A percentile compares a stretch with the other conserved stretches of the same genome.
These are phyloP conservation scores for Fusarium camptoceras DNA, from an alignment of 2,329 filamentous ascomycete genomes.

Conservation along the genomic window DNA sequence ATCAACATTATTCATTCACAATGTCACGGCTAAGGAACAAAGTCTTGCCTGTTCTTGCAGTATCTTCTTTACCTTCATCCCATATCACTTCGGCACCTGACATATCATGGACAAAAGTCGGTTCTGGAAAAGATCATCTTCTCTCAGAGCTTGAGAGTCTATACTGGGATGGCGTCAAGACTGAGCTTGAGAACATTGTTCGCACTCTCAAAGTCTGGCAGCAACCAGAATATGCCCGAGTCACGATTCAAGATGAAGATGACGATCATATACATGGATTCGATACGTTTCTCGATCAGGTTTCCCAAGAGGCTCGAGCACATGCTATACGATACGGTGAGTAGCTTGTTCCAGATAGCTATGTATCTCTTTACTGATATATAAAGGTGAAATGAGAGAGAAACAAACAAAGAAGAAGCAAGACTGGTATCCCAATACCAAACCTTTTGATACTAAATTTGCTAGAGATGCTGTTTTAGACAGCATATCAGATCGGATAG, in stretches of 20 bases:
- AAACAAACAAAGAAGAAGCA: background rate
- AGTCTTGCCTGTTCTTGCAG: constrained; percentile 26
- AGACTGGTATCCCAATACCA: background rate
- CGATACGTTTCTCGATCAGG: constrained; percentile 40
- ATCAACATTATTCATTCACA: background rate
- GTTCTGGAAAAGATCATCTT: constrained; percentile 29
- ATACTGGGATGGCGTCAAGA: constrained; percentile 41
- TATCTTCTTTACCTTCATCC: constrained; percentile 9
- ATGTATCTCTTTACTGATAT: background rate
- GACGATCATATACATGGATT: constrained; percentile 36
- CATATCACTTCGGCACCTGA: constrained; percentile 32
- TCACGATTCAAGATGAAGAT: constrained; percentile 29
- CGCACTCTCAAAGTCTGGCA: constrained; percentile 39
- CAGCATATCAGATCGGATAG: constrained; percentile 16
- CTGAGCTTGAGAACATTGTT: constrained; percentile 42
- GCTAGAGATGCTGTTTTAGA: constrained; percentile 19
- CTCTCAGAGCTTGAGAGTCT: constrained; percentile 31
- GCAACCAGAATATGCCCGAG: constrained; percentile 25
- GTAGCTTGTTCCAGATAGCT: background rate
- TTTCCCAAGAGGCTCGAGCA: constrained; percentile 38
- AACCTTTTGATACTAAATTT: background rate
- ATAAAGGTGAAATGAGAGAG: constrained; percentile 29
- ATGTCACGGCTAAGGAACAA: constrained; percentile 35
- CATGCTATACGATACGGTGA: constrained; percentile 39
- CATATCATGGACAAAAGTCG: constrained; percentile 26